Percentiles rank a stretch among this genome's conserved stretches.
phyloP scores from a whole-genome alignment of 108 stramenopile genomes.

The Epipyxis sp. region DNA sequence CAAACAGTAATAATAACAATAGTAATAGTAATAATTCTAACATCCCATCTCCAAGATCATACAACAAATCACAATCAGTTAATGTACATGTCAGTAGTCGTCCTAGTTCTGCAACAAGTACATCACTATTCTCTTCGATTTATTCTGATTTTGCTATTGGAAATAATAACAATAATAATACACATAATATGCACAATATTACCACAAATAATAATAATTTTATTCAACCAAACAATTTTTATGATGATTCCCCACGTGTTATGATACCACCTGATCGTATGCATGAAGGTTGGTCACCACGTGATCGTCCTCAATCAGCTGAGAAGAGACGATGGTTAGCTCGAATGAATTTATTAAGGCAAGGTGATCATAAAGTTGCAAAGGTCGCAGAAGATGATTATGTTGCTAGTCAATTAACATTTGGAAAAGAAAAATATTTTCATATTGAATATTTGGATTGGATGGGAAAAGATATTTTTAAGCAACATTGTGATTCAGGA shows the following conservation, averaged over 20 bases:
- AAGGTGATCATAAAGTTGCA: constrained; percentile 8
- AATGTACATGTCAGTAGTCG: too few species aligned
- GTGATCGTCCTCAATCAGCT: constrained; percentile 15
- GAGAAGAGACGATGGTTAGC: constrained; percentile 26
- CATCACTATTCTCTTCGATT: too few species aligned
- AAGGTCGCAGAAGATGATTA: constrained; percentile 5
- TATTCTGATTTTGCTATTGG: too few species aligned
- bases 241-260: constrained; percentile 3
- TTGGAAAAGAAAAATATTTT: constrained; percentile 17
- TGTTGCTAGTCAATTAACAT: constrained; percentile 1
- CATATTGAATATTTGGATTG: constrained; percentile 20
- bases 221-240: too few species aligned
- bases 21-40: too few species aligned
- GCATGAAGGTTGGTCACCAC: background rate
- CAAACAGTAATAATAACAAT: too few species aligned
- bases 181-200: too few species aligned
- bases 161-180: too few species aligned
- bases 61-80: too few species aligned
- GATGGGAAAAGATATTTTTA: constrained; percentile 27
- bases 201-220: too few species aligned
- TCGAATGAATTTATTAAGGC: background rate
- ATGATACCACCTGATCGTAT: background rate
- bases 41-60: too few species aligned
- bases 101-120: too few species aligned
- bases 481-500: background rate